A percentile compares a stretch with the other conserved stretches of the same genome.
phyloP scores from a whole-genome alignment of 2,329 filamentous ascomycete species.

The Colletotrichum tofieldiae region DNA sequence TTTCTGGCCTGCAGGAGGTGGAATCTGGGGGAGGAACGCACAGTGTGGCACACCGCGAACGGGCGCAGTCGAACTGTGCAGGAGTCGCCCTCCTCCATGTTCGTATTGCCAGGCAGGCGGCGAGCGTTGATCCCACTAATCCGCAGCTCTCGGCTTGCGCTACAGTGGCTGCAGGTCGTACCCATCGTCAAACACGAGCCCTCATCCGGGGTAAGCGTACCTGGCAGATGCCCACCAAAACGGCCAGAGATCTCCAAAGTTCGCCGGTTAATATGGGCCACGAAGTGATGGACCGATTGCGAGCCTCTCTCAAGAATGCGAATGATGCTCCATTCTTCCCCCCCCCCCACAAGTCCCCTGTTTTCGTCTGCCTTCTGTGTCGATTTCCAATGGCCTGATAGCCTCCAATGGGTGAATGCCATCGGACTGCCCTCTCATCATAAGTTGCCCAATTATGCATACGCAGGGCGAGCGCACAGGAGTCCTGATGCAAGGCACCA shows the following conservation, averaged over 20 bases:
- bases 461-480: slow-evolving; percentile 23
- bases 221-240: slow-evolving; percentile 33
- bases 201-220: slow-evolving; percentile 33
- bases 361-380: background rate
- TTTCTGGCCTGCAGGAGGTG: slow-evolving; percentile 11
- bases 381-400: background rate
- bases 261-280: slow-evolving; percentile 25
- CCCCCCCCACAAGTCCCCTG: slow-evolving; percentile 17
- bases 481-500: slow-evolving; percentile 36
- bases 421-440: slow-evolving; percentile 17
- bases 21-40: background rate
- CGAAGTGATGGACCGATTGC: background rate
- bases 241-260: slow-evolving; percentile 18
- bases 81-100: background rate
- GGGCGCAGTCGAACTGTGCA: background rate
- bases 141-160: slow-evolving; percentile 18
- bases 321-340: slow-evolving; percentile 20
- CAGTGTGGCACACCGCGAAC: background rate
- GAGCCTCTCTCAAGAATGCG: slow-evolving; percentile 26
- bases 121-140: slow-evolving; percentile 28
- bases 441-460: slow-evolving; percentile 8
- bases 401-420: background rate
- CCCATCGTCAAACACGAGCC: slow-evolving; percentile 39
- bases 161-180: slow-evolving; percentile 39
- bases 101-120: slow-evolving; percentile 26